Conservation (phyloP, 257 asterid genomes). For the Craterostigma plantagineum region DNA sequence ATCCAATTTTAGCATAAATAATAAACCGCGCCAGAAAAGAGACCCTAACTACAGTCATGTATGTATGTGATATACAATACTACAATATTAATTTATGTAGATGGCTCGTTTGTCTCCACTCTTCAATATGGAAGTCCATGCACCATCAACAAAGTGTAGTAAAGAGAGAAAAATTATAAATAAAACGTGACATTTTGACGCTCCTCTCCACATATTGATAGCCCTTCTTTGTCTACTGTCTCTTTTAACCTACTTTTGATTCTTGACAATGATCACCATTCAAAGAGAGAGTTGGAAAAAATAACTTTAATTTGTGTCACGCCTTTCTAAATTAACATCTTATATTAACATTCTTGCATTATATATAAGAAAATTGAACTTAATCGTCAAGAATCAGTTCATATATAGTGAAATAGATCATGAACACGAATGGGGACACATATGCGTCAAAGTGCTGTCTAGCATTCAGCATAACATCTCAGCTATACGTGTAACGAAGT, state of each 20-base stretch:
- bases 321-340: conserved; percentile 8
- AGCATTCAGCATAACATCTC: conserved; percentile 49
- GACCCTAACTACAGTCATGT: no score
- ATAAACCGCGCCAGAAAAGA: no score
- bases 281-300: conserved; percentile 24
- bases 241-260: conserved; percentile 2
- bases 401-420: conserved; percentile 6
- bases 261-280: neutral
- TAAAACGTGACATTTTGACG: conserved; percentile 20
- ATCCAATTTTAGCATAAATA: no score
- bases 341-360: conserved; percentile 8
- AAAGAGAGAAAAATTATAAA: conserved; percentile 7
- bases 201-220: conserved; percentile 41
- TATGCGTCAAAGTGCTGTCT: conserved; percentile 10
- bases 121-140: conserved; percentile 39
- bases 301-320: neutral
- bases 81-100: conserved; percentile 10
- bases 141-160: conserved; percentile 38
- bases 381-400: no score
- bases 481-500: neutral
- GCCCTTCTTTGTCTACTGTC: conserved; percentile 4
- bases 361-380: no score
- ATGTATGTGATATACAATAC: no score
- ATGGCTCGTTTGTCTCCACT: conserved; percentile 69
- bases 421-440: conserved; percentile 2